phyloP scores from a whole-genome alignment of 2,329 filamentous ascomycete species.

The Cladophialophora yegresii region DNA sequence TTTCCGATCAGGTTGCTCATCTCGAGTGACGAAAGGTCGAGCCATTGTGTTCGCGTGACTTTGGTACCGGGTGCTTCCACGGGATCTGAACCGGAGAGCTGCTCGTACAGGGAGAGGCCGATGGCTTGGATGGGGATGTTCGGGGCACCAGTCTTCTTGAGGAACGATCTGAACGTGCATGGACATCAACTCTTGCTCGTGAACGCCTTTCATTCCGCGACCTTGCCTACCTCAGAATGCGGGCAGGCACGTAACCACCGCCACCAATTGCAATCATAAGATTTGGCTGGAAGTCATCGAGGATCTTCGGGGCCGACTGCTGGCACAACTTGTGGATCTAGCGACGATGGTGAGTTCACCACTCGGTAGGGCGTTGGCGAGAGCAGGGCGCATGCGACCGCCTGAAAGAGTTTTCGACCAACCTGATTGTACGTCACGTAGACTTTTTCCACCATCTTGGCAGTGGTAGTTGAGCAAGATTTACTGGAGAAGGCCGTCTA shows the following conservation, averaged over 20 bases:
- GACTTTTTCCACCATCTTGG: conserved; percentile 73
- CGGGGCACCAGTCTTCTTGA: conserved; percentile 79
- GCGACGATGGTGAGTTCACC: conserved; percentile 3
- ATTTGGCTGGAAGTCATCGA: conserved; percentile 83
- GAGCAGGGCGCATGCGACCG: not conserved
- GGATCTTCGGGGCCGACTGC: conserved; percentile 75
- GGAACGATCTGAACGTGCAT: conserved; percentile 68
- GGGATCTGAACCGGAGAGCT: conserved; percentile 63
- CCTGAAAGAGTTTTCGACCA: conserved; percentile 41
- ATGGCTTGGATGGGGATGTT: conserved; percentile 99
- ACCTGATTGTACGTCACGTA: conserved; percentile 94
- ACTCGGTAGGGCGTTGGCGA: not conserved
- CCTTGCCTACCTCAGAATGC: conserved; percentile 72
- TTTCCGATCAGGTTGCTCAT: conserved; percentile 90
- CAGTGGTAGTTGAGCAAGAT: not conserved
- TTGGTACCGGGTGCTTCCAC: conserved; percentile 84
- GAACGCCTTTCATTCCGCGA: not conserved
- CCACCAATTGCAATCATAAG: conserved; percentile 99
- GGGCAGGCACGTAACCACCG: conserved; percentile 93
- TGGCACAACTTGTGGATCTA: conserved; percentile 98
- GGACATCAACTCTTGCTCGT: conserved; percentile 7
- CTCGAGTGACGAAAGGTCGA: conserved; percentile 82
- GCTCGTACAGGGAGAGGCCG: conserved; percentile 94
- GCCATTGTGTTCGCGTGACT: conserved; percentile 97
- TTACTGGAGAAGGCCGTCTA: not conserved